Conservation (phyloP, 1,284 basidiomycete species). For the Microbotryomycetes sp. region DNA sequence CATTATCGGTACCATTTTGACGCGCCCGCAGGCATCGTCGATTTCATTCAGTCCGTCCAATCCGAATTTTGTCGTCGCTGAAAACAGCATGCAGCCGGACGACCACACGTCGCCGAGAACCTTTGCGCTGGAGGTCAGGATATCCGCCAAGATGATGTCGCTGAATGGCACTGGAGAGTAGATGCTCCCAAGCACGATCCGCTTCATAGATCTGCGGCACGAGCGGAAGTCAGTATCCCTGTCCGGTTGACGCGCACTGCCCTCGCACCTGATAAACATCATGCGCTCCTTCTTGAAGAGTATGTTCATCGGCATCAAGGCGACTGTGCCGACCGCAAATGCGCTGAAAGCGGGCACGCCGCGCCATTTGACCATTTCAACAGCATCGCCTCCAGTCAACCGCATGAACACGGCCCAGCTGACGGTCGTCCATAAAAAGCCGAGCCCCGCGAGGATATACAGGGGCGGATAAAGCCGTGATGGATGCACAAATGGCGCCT, state of each 20-base stretch:
- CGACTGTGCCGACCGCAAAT: constrained; percentile 11
- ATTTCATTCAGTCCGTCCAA: constrained; percentile 35
- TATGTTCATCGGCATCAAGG: constrained; percentile 28
- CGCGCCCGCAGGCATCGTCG: constrained; percentile 28
- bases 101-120: constrained; percentile 92
- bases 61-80: constrained; percentile 2
- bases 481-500: constrained; percentile 30
- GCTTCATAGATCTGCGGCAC: constrained; percentile 52
- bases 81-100: constrained; percentile 64
- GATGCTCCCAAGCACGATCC: constrained; percentile 63
- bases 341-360: constrained; percentile 16
- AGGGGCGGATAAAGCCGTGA: constrained; percentile 32
- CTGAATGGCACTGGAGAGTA: constrained; percentile 68
- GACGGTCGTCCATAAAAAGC: constrained; percentile 21
- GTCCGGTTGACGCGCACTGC: not conserved
- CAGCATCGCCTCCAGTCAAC: constrained; percentile 16
- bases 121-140: constrained; percentile 93
- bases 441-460: constrained; percentile 24
- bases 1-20: constrained; percentile 31
- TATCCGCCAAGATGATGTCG: constrained; percentile 90
- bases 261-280: constrained; percentile 28
- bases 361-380: constrained; percentile 11
- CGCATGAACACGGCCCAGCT: constrained; percentile 24
- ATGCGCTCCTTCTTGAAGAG: constrained; percentile 28
- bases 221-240: not conserved